These are phyloP conservation scores for Backusella tarrabulga DNA, from an alignment of 192 early-diverging fungal genomes.

Conservation along the genomic window DNA sequence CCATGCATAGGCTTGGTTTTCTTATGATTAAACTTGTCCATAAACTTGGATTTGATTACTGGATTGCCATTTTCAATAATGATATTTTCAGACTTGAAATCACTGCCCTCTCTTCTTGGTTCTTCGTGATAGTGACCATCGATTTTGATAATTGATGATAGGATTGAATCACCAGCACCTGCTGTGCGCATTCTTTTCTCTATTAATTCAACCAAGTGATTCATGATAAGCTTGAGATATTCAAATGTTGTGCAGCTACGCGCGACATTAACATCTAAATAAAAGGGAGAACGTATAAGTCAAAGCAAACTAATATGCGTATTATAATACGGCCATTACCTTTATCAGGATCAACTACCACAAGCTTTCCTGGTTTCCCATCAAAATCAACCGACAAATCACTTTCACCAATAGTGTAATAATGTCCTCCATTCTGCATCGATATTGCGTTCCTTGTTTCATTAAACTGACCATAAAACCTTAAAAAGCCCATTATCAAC, in stretches of 20 bases:
- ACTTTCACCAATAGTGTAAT: not conserved
- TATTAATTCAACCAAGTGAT: not conserved
- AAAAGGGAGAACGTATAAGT: not conserved
- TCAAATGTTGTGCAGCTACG: conserved; percentile 6
- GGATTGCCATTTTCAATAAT: not conserved
- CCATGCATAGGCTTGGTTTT: not conserved
- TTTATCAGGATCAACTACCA: conserved; percentile 12
- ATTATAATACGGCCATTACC: not conserved
- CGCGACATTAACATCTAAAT: conserved; percentile 4
- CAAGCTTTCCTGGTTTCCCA: not conserved
- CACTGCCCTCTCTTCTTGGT: not conserved
- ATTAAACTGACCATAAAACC: conserved; percentile 10
- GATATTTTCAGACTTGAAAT: not conserved
- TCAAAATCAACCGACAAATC: not conserved
- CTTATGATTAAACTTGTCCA: not conserved
- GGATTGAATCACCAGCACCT: not conserved
- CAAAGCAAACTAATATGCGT: not conserved
- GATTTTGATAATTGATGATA: conserved; percentile 13
- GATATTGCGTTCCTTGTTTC: not conserved
- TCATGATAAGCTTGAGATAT: not conserved
- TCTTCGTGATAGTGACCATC: conserved; percentile 2
- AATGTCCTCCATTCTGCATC: conserved; percentile 1
- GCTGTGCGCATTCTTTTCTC: not conserved
- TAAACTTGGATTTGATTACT: not conserved
- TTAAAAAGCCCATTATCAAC: conserved; percentile 13